Percentiles rank a stretch among this genome's conserved stretches.
Evolutionary conservation across 768 basidiomycete genomes (phyloP).

Genomic region (Lactifluus piperatus): DNA sequence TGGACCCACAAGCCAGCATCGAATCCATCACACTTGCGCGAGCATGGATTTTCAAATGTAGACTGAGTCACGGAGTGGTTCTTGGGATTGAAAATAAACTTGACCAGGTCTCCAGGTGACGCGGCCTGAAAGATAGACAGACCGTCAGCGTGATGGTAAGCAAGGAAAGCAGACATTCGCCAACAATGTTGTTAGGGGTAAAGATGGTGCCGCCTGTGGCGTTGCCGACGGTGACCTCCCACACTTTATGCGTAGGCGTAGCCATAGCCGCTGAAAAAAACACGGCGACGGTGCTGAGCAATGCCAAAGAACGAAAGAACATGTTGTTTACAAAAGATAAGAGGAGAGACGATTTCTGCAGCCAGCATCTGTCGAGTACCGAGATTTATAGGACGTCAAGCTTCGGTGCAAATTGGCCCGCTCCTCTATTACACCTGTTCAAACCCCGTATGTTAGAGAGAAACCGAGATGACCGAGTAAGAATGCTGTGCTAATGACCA

Average conservation of each 20-base stretch:
- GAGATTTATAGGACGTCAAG: background rate
- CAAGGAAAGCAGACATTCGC: background rate
- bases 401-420: too few species aligned
- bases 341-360: background rate
- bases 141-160: background rate
- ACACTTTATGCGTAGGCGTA: background rate
- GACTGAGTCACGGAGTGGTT: conserved; percentile 28
- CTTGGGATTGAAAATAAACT: conserved; percentile 24
- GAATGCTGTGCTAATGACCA: too few species aligned
- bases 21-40: conserved; percentile 20
- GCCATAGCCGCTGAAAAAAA: background rate
- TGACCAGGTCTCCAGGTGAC: conserved; percentile 21
- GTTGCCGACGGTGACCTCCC: conserved; percentile 4
- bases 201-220: background rate
- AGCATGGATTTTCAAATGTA: conserved; percentile 25
- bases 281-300: background rate
- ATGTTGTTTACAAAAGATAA: background rate
- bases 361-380: background rate
- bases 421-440: background rate
- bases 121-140: conserved; percentile 6
- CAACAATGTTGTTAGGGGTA: conserved; percentile 4
- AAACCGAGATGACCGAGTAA: background rate
- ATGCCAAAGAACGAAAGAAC: background rate
- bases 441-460: background rate
- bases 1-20: conserved; percentile 27